A percentile compares a stretch with the other conserved stretches of the same genome.
Conservation (phyloP, 2,329 filamentous ascomycete genomes). For the Talaromyces sp. region DNA sequence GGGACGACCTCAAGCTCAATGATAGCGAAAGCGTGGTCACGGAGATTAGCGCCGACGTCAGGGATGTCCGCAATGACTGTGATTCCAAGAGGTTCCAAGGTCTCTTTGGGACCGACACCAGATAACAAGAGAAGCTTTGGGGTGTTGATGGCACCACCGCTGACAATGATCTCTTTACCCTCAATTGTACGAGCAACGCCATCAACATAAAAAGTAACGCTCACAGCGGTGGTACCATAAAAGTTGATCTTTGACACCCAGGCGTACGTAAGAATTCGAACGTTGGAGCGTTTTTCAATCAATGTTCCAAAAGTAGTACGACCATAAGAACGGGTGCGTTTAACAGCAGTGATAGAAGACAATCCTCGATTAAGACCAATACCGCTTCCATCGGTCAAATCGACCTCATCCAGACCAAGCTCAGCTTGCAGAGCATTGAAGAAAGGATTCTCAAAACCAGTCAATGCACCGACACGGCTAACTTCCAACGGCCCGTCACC, state of each 20-base stretch:
- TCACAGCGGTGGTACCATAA: background rate
- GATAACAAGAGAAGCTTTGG: constrained; percentile 37
- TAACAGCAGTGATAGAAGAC: background rate
- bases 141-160: constrained; percentile 44
- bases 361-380: background rate
- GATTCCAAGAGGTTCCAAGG: constrained; percentile 30
- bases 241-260: background rate
- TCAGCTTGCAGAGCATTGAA: background rate
- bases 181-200: background rate
- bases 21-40: constrained; percentile 40
- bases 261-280: background rate
- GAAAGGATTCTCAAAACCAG: background rate
- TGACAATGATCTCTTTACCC: constrained; percentile 43
- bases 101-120: constrained; percentile 30
- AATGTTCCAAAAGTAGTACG: background rate
- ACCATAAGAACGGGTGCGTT: constrained; percentile 1
- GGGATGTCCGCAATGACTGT: constrained; percentile 17
- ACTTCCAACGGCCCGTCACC: background rate
- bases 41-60: constrained; percentile 39
- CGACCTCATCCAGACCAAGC: background rate
- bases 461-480: background rate
- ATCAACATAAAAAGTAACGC: background rate
- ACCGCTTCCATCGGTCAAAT: background rate
- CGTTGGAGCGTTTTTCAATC: background rate
- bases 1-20: constrained; percentile 35